Percentiles rank a stretch among this genome's conserved stretches.
Conservation (phyloP, 768 basidiomycete genomes). For the Clathrus columnatus region DNA sequence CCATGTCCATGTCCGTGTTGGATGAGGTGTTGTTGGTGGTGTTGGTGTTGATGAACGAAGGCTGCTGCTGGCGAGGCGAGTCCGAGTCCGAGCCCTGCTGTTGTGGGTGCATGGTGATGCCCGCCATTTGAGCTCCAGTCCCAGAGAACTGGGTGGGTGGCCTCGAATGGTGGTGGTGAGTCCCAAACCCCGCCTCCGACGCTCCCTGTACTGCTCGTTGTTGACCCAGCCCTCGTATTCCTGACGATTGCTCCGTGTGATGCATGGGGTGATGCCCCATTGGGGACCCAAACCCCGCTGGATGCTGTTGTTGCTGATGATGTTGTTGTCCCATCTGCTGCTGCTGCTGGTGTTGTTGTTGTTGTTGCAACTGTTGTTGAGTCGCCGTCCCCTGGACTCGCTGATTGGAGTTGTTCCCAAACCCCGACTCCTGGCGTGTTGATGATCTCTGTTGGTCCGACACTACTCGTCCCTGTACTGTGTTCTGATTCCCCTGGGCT, state of each 20-base stretch:
- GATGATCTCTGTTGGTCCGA: not conserved
- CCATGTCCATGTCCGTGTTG: not conserved
- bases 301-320: not conserved
- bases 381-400: not conserved
- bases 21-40: not conserved
- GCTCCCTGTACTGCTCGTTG: not conserved
- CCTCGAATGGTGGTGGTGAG: too few species aligned
- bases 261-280: not conserved
- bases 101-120: not conserved
- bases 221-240: not conserved
- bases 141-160: not conserved
- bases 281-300: not conserved
- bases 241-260: too few species aligned
- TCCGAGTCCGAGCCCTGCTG: not conserved
- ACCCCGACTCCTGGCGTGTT: not conserved
- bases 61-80: conserved; percentile 19
- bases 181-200: not conserved
- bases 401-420: not conserved
- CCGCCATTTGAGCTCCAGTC: not conserved
- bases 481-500: not conserved
- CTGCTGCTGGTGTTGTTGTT: not conserved
- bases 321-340: not conserved
- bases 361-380: not conserved
- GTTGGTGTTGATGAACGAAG: not conserved
- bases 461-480: not conserved